Conservation (phyloP, 2,329 filamentous ascomycete genomes). For the Calonectria ilicicola region DNA sequence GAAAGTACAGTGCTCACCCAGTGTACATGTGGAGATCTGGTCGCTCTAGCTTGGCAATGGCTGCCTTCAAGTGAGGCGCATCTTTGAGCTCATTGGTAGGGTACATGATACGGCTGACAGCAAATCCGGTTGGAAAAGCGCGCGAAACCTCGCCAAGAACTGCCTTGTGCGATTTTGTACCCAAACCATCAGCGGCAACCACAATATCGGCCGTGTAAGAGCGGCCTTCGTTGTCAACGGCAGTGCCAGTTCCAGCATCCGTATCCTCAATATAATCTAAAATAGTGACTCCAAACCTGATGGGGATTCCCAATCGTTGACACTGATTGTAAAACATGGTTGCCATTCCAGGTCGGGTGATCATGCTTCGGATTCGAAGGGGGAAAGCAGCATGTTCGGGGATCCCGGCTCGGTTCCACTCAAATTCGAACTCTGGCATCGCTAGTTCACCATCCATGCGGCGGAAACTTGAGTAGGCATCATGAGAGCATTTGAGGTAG, state of each 20-base stretch:
- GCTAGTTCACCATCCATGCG: neutral
- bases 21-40: neutral
- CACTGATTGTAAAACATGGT: neutral
- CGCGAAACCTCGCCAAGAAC: neutral
- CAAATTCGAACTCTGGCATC: neutral
- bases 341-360: neutral
- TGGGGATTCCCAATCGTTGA: neutral
- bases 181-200: neutral
- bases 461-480: neutral
- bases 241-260: neutral
- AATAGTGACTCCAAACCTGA: neutral
- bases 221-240: neutral
- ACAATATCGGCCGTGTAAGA: neutral
- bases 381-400: neutral
- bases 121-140: neutral
- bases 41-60: neutral
- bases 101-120: neutral
- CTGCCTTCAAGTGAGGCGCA: neutral
- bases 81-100: neutral
- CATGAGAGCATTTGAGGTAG: neutral
- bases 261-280: neutral
- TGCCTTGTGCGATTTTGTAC: neutral
- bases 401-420: neutral
- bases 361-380: neutral
- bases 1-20: neutral